Percentiles rank a stretch among this genome's conserved stretches.
Evolutionary conservation across 1,284 basidiomycete species (phyloP).

Genomic region (Hortiboletus rubellus): DNA sequence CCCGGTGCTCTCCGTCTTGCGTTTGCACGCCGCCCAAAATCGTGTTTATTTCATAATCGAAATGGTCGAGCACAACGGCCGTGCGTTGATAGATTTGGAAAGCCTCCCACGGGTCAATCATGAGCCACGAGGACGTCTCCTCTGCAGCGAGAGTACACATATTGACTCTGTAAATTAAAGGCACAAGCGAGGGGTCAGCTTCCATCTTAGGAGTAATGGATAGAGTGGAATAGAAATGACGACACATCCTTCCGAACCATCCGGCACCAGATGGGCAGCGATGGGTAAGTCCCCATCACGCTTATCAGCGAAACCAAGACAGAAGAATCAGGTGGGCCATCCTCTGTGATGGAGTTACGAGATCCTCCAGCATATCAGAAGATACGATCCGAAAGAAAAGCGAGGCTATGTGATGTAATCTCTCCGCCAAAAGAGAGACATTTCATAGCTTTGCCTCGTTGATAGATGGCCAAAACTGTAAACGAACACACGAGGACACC

Average conservation of each 20-base stretch:
- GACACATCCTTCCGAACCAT: conserved; percentile 10
- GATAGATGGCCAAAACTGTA: conserved; percentile 3
- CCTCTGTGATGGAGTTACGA: conserved; percentile 9
- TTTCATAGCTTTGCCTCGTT: conserved; percentile 4
- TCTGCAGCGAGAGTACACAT: conserved; percentile 90
- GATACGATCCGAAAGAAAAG: conserved; percentile 9
- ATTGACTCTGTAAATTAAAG: conserved; percentile 56
- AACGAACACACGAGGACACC: background rate
- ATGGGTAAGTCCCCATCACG: conserved; percentile 12
- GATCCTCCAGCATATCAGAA: conserved; percentile 13
- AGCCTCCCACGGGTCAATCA: conserved; percentile 98
- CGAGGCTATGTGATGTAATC: conserved; percentile 9
- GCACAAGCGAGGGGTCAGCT: conserved; percentile 16
- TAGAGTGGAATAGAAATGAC: background rate
- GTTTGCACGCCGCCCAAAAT: conserved; percentile 71
- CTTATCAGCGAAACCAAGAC: conserved; percentile 16
- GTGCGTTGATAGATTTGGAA: conserved; percentile 94
- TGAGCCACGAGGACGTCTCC: conserved; percentile 77
- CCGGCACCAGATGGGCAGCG: conserved; percentile 8
- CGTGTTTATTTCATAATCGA: conserved; percentile 91
- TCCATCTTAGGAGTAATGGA: conserved; percentile 8
- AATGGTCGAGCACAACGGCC: conserved; percentile 94
- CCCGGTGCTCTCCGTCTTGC: conserved; percentile 60
- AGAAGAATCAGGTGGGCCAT: conserved; percentile 12
- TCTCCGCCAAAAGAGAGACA: conserved; percentile 4